Evolutionary conservation across 2,329 filamentous ascomycete species (phyloP).

Genomic region (Sordariomycetes sp.): DNA sequence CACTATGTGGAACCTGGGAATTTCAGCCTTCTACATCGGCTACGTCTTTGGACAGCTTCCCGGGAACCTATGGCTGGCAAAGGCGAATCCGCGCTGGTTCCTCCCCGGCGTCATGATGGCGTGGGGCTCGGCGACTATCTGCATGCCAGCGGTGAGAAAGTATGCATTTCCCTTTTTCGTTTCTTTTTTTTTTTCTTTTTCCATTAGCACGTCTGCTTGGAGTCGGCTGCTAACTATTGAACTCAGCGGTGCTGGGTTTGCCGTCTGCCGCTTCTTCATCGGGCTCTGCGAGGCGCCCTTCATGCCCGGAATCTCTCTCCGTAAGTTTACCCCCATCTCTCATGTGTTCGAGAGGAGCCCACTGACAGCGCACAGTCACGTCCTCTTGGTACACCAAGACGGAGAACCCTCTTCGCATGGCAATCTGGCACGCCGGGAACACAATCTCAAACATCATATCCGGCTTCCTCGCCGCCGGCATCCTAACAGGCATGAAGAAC

Average conservation of each 20-base stretch:
- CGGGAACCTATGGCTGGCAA: conserved; percentile 27
- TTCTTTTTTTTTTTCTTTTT: no score
- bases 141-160: conserved; percentile 24
- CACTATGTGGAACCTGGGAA: conserved; percentile 22
- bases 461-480: conserved; percentile 26
- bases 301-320: conserved; percentile 31
- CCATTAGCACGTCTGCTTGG: neutral
- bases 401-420: conserved; percentile 25
- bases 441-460: conserved; percentile 29
- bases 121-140: conserved; percentile 24
- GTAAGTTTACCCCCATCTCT: conserved; percentile 5
- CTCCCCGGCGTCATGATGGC: conserved; percentile 23
- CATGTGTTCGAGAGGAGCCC: neutral
- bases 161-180: neutral
- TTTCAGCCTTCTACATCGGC: conserved; percentile 27
- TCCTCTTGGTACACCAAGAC: conserved; percentile 30
- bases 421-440: conserved; percentile 26
- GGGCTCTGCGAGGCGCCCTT: conserved; percentile 20
- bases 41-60: conserved; percentile 28
- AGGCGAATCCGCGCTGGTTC: conserved; percentile 18
- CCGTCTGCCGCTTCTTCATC: conserved; percentile 13
- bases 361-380: conserved; percentile 12
- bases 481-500: conserved; percentile 26
- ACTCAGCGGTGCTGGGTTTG: conserved; percentile 11
- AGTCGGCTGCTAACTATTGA: neutral